Percentiles rank a stretch among this genome's conserved stretches.
phyloP scores from a whole-genome alignment of 192 early-diverging fungal species.

The Entomortierella beljakovae region DNA sequence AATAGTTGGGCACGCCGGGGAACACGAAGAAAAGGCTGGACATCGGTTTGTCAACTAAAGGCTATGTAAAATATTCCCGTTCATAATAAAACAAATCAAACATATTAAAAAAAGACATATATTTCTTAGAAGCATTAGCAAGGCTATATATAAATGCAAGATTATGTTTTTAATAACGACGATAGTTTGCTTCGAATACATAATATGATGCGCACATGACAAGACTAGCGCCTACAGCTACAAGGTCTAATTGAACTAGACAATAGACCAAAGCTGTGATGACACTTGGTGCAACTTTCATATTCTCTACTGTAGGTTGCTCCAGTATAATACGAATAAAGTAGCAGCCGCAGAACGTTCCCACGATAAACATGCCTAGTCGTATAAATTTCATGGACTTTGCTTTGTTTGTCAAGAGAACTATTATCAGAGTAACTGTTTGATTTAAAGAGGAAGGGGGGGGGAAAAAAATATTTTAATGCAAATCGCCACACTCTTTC shows the following conservation, averaged over 20 bases:
- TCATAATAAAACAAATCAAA: neutral
- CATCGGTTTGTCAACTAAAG: conserved; percentile 46
- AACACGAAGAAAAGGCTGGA: conserved; percentile 55
- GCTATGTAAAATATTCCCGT: neutral
- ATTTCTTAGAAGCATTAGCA: neutral
- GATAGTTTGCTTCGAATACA: neutral
- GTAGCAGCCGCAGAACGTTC: conserved; percentile 3
- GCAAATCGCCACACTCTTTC: no score
- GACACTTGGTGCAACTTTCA: neutral
- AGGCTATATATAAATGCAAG: no score
- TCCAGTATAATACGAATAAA: conserved; percentile 1
- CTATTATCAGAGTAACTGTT: neutral
- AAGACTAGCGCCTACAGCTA: neutral
- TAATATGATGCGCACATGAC: conserved; percentile 1
- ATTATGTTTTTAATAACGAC: conserved; percentile 5
- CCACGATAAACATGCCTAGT: neutral
- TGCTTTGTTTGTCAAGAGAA: neutral
- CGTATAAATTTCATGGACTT: neutral
- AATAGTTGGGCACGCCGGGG: conserved; percentile 54
- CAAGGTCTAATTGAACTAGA: neutral
- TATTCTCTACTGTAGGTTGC: neutral
- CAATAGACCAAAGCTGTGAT: neutral
- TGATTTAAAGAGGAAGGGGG: neutral
- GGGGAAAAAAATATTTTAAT: no score
- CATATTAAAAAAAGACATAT: neutral